Evolutionary conservation across 2,329 filamentous ascomycete species (phyloP).

Genomic region (Colletotrichum spinosum): DNA sequence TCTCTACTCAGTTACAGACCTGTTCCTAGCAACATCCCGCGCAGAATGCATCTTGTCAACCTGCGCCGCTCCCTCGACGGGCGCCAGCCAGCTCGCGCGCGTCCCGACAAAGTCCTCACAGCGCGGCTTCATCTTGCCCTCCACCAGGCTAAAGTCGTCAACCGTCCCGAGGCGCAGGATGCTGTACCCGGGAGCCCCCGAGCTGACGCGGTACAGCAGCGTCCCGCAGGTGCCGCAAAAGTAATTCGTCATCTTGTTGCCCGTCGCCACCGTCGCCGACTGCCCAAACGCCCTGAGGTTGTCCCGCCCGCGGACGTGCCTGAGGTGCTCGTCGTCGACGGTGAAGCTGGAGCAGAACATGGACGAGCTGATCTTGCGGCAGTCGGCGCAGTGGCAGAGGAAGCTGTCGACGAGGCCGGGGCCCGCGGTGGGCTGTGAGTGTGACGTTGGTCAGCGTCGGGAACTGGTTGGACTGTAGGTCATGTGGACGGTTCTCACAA

Average conservation of each 20-base stretch:
- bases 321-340: conserved; percentile 56
- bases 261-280: conserved; percentile 57
- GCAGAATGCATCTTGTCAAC: neutral
- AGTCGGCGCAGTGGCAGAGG: conserved; percentile 71
- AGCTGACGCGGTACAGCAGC: conserved; percentile 67
- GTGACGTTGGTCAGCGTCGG: neutral
- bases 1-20: neutral
- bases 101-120: conserved; percentile 65
- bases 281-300: conserved; percentile 61
- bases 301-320: conserved; percentile 62
- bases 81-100: conserved; percentile 61
- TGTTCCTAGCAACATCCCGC: neutral
- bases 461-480: neutral
- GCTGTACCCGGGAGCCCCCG: conserved; percentile 55
- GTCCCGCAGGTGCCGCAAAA: conserved; percentile 72
- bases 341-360: conserved; percentile 72
- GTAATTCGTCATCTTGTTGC: conserved; percentile 68
- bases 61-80: conserved; percentile 49
- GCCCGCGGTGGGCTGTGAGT: conserved; percentile 58
- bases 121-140: conserved; percentile 66
- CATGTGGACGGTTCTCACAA: conserved; percentile 52
- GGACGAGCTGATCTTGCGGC: conserved; percentile 71
- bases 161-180: conserved; percentile 70
- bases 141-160: conserved; percentile 69
- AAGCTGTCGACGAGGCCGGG: conserved; percentile 62